These are phyloP conservation scores for Pyrus hybrid DNA, from an alignment of 331 rosid species.

Conservation along the genomic window DNA sequence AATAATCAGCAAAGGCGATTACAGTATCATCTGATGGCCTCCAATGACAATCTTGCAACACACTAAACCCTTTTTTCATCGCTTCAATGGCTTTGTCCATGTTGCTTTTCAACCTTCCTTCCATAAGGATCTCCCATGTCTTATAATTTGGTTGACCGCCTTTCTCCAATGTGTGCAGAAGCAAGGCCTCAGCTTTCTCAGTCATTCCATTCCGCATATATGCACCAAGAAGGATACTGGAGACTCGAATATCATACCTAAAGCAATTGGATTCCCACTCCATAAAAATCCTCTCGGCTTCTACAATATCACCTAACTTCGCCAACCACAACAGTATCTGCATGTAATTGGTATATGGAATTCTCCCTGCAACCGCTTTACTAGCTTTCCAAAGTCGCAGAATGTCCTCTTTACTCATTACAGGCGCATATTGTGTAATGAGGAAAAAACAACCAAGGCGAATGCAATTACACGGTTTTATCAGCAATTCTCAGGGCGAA, in stretches of 20 bases:
- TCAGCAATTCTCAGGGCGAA: conserved; percentile 52
- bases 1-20: conserved; percentile 42
- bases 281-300: conserved; percentile 52
- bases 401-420: conserved; percentile 56
- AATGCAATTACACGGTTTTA: conserved; percentile 35
- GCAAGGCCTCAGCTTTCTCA: conserved; percentile 67
- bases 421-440: conserved; percentile 54
- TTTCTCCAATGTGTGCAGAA: conserved; percentile 52
- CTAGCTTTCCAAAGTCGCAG: conserved; percentile 68
- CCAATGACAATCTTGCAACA: conserved; percentile 46
- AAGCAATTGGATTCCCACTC: conserved; percentile 53
- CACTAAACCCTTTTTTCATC: conserved; percentile 39
- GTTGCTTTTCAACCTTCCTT: conserved; percentile 53
- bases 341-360: conserved; percentile 64
- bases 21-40: conserved; percentile 43
- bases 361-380: conserved; percentile 54
- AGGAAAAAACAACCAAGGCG: conserved; percentile 75
- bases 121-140: conserved; percentile 87
- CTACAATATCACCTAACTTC: conserved; percentile 51
- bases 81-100: conserved; percentile 53
- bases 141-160: conserved; percentile 80
- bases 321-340: conserved; percentile 53
- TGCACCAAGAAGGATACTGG: conserved; percentile 86
- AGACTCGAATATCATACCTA: conserved; percentile 64
- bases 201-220: conserved; percentile 62